phyloP scores from a whole-genome alignment of 306 rosid genomes.

The Ochetophila trinervis region DNA sequence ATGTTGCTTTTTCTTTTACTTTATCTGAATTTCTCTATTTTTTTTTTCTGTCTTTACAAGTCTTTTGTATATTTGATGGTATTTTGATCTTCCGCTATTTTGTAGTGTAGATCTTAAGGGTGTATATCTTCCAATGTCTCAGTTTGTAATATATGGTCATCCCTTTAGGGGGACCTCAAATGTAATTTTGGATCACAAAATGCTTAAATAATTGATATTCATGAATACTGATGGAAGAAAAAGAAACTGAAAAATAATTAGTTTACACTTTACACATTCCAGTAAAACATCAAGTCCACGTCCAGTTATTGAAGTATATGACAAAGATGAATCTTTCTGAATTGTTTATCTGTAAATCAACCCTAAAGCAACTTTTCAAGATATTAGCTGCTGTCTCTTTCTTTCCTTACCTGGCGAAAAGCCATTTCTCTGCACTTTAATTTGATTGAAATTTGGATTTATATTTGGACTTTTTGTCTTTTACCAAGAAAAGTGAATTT shows the following conservation, averaged over 20 bases:
- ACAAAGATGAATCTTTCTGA: too few relatives aligned
- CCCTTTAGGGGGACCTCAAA: slow-evolving; percentile 38
- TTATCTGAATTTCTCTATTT: slow-evolving; percentile 14
- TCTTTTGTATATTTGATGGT: slow-evolving; percentile 40
- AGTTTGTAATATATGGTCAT: slow-evolving; percentile 38
- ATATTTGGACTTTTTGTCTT: too few relatives aligned
- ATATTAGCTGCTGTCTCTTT: too few relatives aligned
- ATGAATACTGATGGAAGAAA: neutral
- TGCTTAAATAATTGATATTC: slow-evolving; percentile 9
- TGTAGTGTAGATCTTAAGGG: slow-evolving; percentile 29
- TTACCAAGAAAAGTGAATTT: too few relatives aligned
- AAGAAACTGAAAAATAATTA: neutral
- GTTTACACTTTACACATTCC: too few relatives aligned
- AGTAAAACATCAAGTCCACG: too few relatives aligned
- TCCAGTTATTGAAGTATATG: too few relatives aligned
- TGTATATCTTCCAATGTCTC: slow-evolving; percentile 31
- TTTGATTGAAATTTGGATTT: too few relatives aligned
- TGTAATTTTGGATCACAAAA: slow-evolving; percentile 32
- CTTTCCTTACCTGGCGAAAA: too few relatives aligned
- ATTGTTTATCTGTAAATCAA: too few relatives aligned
- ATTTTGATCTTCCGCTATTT: slow-evolving; percentile 25
- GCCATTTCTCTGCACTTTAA: too few relatives aligned
- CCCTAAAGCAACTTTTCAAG: too few relatives aligned
- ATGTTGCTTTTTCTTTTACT: slow-evolving; percentile 8
- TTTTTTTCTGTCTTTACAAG: slow-evolving; percentile 25